These are phyloP conservation scores for Epichloe amarillans DNA, from an alignment of 2,329 filamentous ascomycete species.

Conservation along the genomic window DNA sequence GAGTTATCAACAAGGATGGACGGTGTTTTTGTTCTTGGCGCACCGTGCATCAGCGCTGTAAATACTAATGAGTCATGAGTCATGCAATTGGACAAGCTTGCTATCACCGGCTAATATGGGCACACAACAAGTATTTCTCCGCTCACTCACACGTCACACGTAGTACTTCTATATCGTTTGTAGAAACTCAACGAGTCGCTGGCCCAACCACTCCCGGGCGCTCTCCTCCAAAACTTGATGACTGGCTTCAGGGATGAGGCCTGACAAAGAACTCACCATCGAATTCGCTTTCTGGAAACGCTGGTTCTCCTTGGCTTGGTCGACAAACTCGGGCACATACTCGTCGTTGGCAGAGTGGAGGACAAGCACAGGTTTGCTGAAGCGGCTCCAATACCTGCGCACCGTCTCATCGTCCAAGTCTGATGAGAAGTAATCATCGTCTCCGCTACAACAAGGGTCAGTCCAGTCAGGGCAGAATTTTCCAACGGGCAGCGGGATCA, in stretches of 20 bases:
- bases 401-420: constrained; percentile 50
- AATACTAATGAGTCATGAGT: too few species aligned
- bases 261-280: constrained; percentile 36
- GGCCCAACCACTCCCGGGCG: constrained; percentile 35
- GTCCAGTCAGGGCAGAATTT: not conserved
- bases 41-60: too few species aligned
- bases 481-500: not conserved
- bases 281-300: constrained; percentile 38
- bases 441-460: constrained; percentile 34
- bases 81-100: too few species aligned
- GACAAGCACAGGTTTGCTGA: constrained; percentile 48
- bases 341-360: constrained; percentile 55
- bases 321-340: constrained; percentile 42
- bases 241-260: constrained; percentile 36
- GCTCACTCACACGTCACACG: not conserved
- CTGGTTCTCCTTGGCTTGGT: constrained; percentile 43
- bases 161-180: constrained; percentile 11
- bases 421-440: constrained; percentile 82
- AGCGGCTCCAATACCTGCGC: constrained; percentile 48
- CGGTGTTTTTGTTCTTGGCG: too few species aligned
- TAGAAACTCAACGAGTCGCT: constrained; percentile 34
- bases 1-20: too few species aligned
- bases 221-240: constrained; percentile 35
- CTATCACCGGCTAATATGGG: too few species aligned
- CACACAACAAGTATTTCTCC: too few species aligned